A percentile compares a stretch with the other conserved stretches of the same genome.
phyloP scores from a whole-genome alignment of 1,284 basidiomycete genomes.

The Neonothopanus nambi region DNA sequence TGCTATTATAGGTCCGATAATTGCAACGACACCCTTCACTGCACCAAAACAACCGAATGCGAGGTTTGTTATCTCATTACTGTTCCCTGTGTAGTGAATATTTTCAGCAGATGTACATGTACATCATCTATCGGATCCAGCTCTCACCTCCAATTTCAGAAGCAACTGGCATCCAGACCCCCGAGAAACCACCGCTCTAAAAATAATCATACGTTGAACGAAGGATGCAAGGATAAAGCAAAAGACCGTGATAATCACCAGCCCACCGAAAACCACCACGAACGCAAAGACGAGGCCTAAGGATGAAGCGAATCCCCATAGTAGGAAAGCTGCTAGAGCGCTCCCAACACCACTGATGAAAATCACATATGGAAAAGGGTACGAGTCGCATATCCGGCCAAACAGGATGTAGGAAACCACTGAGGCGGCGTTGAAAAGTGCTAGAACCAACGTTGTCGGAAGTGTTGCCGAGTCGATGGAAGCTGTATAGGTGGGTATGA shows the following conservation, averaged over 20 bases:
- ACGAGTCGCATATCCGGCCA: background rate
- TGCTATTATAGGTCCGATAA: conserved; percentile 1
- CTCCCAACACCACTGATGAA: background rate
- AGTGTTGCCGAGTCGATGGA: background rate
- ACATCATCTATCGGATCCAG: background rate
- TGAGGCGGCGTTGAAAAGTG: conserved; percentile 2
- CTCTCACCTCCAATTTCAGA: background rate
- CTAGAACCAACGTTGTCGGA: background rate
- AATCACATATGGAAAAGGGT: background rate
- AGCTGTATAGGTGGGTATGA: conserved; percentile 2
- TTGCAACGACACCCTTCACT: background rate
- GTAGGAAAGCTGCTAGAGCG: background rate
- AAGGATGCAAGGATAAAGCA: no score
- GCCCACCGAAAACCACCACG: background rate
- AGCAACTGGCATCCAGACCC: conserved; percentile 1
- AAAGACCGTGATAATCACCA: background rate
- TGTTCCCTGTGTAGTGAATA: background rate
- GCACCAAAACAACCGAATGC: background rate
- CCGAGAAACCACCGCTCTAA: conserved; percentile 2
- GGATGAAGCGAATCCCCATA: conserved; percentile 1
- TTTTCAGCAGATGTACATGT: no score
- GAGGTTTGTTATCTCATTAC: background rate
- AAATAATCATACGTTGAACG: no score
- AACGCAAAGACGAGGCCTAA: background rate
- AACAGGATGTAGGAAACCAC: conserved; percentile 1